phyloP scores from a whole-genome alignment of 2,329 filamentous ascomycete species.

The Bipolaris zeicola region DNA sequence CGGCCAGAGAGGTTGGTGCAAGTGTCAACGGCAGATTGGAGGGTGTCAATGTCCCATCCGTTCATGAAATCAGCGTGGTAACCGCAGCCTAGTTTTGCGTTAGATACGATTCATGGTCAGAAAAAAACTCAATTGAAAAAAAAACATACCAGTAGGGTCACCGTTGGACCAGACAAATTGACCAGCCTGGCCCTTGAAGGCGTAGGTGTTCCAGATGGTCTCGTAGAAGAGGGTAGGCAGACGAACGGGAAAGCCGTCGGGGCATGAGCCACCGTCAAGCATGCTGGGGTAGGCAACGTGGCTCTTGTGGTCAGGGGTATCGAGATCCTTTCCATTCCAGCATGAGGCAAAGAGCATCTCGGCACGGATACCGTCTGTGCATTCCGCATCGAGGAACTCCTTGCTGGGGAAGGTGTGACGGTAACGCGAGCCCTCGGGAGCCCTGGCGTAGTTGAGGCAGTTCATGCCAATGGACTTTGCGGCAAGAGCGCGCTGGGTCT shows the following conservation, averaged over 20 bases:
- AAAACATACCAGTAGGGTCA: constrained; percentile 70
- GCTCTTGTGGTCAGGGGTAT: constrained; percentile 64
- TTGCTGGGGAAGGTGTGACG: constrained; percentile 85
- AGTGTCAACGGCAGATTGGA: constrained; percentile 70
- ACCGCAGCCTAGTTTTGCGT: constrained; percentile 63
- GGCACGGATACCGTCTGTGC: constrained; percentile 75
- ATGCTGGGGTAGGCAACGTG: constrained; percentile 68
- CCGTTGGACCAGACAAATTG: constrained; percentile 73
- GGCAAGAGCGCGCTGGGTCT: constrained; percentile 71
- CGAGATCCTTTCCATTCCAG: constrained; percentile 68
- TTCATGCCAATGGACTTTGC: constrained; percentile 94
- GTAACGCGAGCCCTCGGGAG: constrained; percentile 74
- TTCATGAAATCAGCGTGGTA: constrained; percentile 74
- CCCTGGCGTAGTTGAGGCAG: constrained; percentile 78
- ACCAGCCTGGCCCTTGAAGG: constrained; percentile 57
- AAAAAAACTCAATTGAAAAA: constrained; percentile 34
- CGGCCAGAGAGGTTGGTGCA: constrained; percentile 75
- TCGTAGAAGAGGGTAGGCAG: constrained; percentile 66
- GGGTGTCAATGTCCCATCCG: constrained; percentile 70
- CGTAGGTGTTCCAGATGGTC: constrained; percentile 60
- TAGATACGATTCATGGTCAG: constrained; percentile 9
- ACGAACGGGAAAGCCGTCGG: constrained; percentile 59
- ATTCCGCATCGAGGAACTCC: constrained; percentile 77
- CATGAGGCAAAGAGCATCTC: constrained; percentile 78
- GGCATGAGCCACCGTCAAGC: constrained; percentile 61